Percentiles rank a stretch among this genome's conserved stretches.
Conservation (phyloP, 495 filamentous ascomycete species). For the Staphylotrichum tortipilum region DNA sequence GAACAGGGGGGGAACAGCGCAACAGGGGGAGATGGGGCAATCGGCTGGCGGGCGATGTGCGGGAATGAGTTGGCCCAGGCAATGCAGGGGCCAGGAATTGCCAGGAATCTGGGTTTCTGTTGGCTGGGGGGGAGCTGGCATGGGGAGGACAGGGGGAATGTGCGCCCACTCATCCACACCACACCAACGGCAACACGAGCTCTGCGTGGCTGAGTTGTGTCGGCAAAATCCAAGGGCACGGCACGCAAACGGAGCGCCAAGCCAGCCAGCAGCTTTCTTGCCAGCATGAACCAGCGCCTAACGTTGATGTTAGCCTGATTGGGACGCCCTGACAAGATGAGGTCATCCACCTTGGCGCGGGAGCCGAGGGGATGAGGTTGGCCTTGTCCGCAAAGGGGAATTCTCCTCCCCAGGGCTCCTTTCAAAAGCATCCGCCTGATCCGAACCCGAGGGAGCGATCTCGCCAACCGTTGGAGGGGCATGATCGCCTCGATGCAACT, state of each 20-base stretch:
- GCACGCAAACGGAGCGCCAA: constrained; percentile 3
- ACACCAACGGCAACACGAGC: constrained; percentile 7
- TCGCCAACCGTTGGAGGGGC: no score
- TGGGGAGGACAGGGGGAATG: no score
- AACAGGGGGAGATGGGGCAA: no score
- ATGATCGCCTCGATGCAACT: no score
- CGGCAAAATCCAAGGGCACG: not conserved
- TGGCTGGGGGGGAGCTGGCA: no score
- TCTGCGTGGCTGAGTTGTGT: not conserved
- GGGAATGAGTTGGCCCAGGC: not conserved
- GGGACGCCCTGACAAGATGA: not conserved
- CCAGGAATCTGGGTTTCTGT: no score
- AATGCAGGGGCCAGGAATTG: not conserved
- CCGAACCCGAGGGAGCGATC: no score
- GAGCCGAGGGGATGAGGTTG: not conserved
- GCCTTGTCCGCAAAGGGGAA: not conserved
- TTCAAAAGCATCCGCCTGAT: no score
- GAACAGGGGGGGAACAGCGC: no score
- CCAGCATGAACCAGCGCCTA: not conserved
- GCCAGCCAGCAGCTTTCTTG: not conserved
- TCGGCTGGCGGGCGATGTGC: no score
- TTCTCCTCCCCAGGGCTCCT: not conserved
- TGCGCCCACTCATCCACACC: no score
- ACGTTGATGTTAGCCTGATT: not conserved
- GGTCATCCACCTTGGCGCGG: not conserved